Base-by-base conservation (phyloP, 2,329 filamentous ascomycete species). In the Setomelanomma holmii region DNA sequence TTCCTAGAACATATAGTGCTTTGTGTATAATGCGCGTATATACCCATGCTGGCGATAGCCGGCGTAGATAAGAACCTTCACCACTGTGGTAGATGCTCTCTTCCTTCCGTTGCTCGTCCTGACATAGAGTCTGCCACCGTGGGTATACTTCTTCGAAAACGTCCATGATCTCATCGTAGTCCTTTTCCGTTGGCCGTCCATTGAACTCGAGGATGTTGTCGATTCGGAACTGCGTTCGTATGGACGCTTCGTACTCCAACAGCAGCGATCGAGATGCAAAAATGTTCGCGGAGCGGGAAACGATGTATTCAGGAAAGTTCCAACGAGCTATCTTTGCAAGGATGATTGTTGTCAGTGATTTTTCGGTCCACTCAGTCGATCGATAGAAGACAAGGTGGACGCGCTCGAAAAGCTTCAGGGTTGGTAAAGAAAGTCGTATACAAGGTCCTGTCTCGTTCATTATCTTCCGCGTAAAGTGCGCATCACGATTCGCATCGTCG, bases 381-480 rank as follows among this genome's bases (percentile, higher is more conserved):
- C 93, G 84, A 73, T 98, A 98, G 73, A 97, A 99, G 22, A 99
- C 92, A 2, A 99, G 79, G 76, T 98, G 95, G 0, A 98, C 92
- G 21, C 95, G 86, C 73, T 97, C 92, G 66, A 99, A 99, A 0
- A 99, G 82, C 65, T 87, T 91, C 56, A 92, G 84, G 0, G 88
- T 83, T 0, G 84, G 76, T 0, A 88, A 76, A 0, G 91, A 91
- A 11, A 99, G 83, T 33, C 93, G 84, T 55, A 98, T 88, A 60
- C 93, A 96, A 12, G 91, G 86, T 0, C 95, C 95, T 0, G 90
- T 89, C 51, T 87, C 86, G 23, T 82, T 81, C 61, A 93, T 75
- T 36, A 96, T 93, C 73, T 91, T 96, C 42, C 82, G 80, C 1
- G 91, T 76, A 61, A 93, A 95, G 72, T 95, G 86, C 7, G 81